These are phyloP conservation scores for Endoconidiophora polonica DNA, from an alignment of 2,329 filamentous ascomycete species.

Conservation along the genomic window DNA sequence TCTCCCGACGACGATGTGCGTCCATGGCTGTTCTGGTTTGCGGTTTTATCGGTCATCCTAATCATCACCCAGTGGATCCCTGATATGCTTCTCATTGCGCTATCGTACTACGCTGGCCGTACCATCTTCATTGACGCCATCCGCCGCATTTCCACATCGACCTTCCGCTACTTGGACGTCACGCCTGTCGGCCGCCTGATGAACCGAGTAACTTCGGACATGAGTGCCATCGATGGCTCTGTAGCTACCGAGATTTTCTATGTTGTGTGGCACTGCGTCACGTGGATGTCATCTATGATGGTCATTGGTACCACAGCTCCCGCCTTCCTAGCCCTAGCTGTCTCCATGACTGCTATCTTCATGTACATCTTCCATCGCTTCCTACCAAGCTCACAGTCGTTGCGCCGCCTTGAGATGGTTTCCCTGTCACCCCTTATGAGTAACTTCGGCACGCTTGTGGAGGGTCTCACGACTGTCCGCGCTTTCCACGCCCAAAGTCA, in stretches of 20 bases:
- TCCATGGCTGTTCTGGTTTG: constrained; percentile 60
- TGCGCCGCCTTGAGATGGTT: constrained; percentile 75
- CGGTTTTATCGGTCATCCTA: constrained; percentile 45
- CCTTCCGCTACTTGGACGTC: constrained; percentile 80
- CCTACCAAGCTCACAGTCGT: constrained; percentile 65
- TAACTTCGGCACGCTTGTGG: constrained; percentile 76
- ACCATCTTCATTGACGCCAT: constrained; percentile 59
- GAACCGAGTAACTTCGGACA: constrained; percentile 83
- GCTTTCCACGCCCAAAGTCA: constrained; percentile 64
- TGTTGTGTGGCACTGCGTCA: constrained; percentile 53
- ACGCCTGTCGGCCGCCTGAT: constrained; percentile 80
- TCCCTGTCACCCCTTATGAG: constrained; percentile 79
- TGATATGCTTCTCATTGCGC: constrained; percentile 53
- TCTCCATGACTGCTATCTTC: constrained; percentile 50
- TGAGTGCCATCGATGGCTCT: constrained; percentile 77
- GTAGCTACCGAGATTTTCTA: constrained; percentile 57
- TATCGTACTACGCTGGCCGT: constrained; percentile 64
- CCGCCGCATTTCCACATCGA: constrained; percentile 56
- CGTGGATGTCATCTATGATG: constrained; percentile 53
- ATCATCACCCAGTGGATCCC: constrained; percentile 43
- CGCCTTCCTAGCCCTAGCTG: constrained; percentile 54
- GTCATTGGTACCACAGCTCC: constrained; percentile 72
- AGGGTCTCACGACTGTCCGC: constrained; percentile 72
- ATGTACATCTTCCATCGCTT: constrained; percentile 60
- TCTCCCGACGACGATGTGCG: constrained; percentile 45